Conservation (phyloP, 495 filamentous ascomycete genomes). For the Lophiotrema nucula region DNA sequence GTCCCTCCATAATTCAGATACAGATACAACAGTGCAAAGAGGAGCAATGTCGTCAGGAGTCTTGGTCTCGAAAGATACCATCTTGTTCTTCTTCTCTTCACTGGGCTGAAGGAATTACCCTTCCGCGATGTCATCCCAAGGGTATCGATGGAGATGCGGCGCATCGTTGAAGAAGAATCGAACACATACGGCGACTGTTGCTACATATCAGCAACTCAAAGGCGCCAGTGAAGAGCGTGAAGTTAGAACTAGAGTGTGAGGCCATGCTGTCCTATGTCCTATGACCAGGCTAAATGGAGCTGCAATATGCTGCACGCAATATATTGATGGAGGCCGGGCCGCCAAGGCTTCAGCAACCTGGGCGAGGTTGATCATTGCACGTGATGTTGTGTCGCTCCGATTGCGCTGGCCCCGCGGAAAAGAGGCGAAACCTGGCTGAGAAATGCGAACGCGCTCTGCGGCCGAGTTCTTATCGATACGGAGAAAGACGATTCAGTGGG, state of each 20-base stretch:
- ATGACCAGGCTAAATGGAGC: conserved; percentile 33
- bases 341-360: conserved; percentile 15
- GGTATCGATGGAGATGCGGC: conserved; percentile 30
- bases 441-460: background rate
- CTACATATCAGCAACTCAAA: background rate
- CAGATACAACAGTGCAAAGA: conserved; percentile 20
- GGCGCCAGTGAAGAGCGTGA: background rate
- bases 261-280: conserved; percentile 32
- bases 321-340: conserved; percentile 15
- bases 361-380: background rate
- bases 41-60: conserved; percentile 17
- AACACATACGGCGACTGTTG: conserved; percentile 15
- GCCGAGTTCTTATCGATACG: conserved; percentile 20
- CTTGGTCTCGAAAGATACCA: conserved; percentile 25
- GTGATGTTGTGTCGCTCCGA: background rate
- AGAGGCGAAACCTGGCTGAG: background rate
- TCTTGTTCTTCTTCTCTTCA: conserved; percentile 11
- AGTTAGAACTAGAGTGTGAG: conserved; percentile 2
- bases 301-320: conserved; percentile 24
- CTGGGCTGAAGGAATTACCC: conserved; percentile 4
- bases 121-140: conserved; percentile 25
- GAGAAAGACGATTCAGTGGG: conserved; percentile 11
- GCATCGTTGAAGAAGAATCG: conserved; percentile 13
- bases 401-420: background rate
- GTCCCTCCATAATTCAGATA: conserved; percentile 19